These are phyloP conservation scores for Urtica urens DNA, from an alignment of 306 rosid genomes.

Conservation along the genomic window DNA sequence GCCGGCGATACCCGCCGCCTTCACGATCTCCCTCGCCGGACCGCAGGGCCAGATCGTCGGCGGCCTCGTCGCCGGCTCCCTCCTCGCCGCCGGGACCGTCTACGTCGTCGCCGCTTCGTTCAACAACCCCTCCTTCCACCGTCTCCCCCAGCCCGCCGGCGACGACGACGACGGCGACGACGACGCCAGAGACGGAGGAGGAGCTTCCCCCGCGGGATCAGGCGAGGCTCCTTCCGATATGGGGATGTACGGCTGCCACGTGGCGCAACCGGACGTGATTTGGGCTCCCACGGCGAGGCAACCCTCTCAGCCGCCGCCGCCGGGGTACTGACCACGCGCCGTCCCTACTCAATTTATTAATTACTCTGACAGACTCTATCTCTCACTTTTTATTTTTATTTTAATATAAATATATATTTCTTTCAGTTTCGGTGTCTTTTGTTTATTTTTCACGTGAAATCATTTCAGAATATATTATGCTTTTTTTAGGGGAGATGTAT, in stretches of 20 bases:
- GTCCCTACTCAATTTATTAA: background rate
- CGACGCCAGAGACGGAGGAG: constrained; percentile 31
- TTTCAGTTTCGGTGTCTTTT: background rate
- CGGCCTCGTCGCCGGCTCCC: constrained; percentile 50
- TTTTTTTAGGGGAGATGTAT: too few species aligned
- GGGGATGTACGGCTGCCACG: constrained; percentile 61
- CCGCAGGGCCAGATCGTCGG: constrained; percentile 97
- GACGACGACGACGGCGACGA: constrained; percentile 51
- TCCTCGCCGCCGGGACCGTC: constrained; percentile 69
- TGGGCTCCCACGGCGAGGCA: constrained; percentile 80
- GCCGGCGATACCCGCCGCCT: constrained; percentile 33
- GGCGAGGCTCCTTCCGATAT: constrained; percentile 55
- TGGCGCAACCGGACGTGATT: constrained; percentile 51
- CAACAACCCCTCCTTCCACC: constrained; percentile 59
- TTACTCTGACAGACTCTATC: too few species aligned
- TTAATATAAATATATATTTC: background rate
- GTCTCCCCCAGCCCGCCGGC: constrained; percentile 54
- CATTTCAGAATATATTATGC: too few species aligned
- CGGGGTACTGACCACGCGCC: constrained; percentile 34
- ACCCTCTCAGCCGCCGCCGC: constrained; percentile 50
- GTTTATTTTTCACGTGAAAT: background rate
- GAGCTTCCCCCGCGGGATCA: constrained; percentile 30
- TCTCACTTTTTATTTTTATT: background rate
- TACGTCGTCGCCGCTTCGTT: constrained; percentile 59
- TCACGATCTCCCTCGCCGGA: constrained; percentile 77